These are phyloP conservation scores for Podaxis sp. DNA, from an alignment of 768 basidiomycete species.

Conservation along the genomic window DNA sequence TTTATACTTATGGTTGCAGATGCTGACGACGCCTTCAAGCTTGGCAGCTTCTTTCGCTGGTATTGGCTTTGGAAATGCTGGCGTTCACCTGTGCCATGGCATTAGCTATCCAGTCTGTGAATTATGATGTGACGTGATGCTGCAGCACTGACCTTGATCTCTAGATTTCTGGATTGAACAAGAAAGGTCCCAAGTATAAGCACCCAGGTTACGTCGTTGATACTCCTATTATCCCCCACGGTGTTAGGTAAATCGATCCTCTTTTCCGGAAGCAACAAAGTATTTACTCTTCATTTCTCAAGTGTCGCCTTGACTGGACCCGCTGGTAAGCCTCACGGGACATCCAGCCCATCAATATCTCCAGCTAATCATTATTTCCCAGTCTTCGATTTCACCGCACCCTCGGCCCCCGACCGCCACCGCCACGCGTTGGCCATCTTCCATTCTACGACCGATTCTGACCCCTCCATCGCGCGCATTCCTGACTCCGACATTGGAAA, in stretches of 20 bases:
- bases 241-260: conserved; percentile 55
- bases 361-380: background rate
- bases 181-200: conserved; percentile 88
- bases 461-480: conserved; percentile 69
- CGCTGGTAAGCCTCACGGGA: conserved; percentile 47
- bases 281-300: background rate
- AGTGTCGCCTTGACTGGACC: conserved; percentile 89
- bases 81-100: conserved; percentile 87
- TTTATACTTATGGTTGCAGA: background rate
- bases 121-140: background rate
- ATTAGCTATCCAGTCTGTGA: conserved; percentile 78
- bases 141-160: background rate
- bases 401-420: conserved; percentile 89
- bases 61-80: conserved; percentile 93
- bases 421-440: conserved; percentile 88
- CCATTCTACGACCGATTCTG: conserved; percentile 57
- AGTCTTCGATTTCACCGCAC: conserved; percentile 96
- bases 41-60: conserved; percentile 93
- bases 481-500: conserved; percentile 78
- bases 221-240: conserved; percentile 91
- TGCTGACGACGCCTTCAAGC: conserved; percentile 34
- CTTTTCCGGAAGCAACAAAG: background rate
- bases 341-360: background rate
- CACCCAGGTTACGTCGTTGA: conserved; percentile 88
- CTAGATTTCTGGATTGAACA: conserved; percentile 92